phyloP scores from a whole-genome alignment of 441 rosid genomes.

The Populus hybrid region DNA sequence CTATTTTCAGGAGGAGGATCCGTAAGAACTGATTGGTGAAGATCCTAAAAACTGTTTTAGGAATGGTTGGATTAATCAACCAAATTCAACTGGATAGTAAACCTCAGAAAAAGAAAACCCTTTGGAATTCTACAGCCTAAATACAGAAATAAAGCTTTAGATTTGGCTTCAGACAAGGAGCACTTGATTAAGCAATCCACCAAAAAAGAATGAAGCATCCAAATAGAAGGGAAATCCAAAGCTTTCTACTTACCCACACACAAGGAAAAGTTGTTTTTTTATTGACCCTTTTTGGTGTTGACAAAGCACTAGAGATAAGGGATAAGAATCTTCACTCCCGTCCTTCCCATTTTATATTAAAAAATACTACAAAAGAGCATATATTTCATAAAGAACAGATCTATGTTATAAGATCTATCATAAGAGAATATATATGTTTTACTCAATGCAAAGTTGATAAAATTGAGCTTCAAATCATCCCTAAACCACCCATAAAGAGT shows the following conservation, averaged over 20 bases:
- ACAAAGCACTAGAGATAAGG: conserved; percentile 9
- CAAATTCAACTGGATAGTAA: neutral
- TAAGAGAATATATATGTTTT: neutral
- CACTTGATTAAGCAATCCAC: conserved; percentile 15
- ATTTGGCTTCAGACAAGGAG: conserved; percentile 7
- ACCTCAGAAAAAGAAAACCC: neutral
- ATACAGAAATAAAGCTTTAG: conserved; percentile 6
- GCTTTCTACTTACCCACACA: conserved; percentile 29
- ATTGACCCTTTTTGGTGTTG: conserved; percentile 20
- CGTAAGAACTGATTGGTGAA: conserved; percentile 36
- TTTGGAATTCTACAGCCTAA: conserved; percentile 15
- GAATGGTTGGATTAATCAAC: conserved; percentile 19
- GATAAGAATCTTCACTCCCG: conserved; percentile 22
- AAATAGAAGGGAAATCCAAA: conserved; percentile 15
- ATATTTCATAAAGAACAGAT: conserved; percentile 37
- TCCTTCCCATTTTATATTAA: conserved; percentile 21
- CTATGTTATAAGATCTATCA: conserved; percentile 26
- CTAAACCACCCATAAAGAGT: conserved; percentile 6
- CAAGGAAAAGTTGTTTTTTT: conserved; percentile 23
- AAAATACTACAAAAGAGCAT: conserved; percentile 23
- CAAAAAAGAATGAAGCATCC: neutral
- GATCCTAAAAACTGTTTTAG: conserved; percentile 11
- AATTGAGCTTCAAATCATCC: conserved; percentile 18
- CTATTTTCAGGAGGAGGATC: conserved; percentile 58
- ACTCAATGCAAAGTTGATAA: neutral